Conservation (phyloP, 208 protist species). For the Leishmania guyanensis region DNA sequence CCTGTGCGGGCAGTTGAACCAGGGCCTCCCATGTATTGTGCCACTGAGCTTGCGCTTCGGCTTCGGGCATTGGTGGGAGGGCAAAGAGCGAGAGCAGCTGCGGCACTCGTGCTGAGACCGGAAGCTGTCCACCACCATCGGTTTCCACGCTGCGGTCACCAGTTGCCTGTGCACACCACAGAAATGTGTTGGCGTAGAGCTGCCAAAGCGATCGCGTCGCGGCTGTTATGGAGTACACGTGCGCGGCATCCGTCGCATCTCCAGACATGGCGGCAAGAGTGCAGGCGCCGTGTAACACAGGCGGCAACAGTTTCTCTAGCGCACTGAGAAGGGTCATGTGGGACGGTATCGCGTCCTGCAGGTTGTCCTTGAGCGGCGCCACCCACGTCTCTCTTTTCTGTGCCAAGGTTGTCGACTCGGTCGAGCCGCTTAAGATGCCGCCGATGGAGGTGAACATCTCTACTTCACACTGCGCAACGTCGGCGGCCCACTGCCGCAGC, state of each 20-base stretch:
- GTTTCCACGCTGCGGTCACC: background rate
- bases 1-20: background rate
- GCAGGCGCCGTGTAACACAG: background rate
- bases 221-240: background rate
- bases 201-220: constrained; percentile 5
- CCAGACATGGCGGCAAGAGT: background rate
- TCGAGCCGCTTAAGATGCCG: background rate
- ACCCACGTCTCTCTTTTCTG: background rate
- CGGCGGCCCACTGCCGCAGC: constrained; percentile 3
- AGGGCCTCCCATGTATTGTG: constrained; percentile 1
- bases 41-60: constrained; percentile 5
- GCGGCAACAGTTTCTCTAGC: constrained; percentile 10
- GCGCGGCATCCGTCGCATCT: background rate
- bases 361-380: background rate
- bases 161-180: constrained; percentile 3
- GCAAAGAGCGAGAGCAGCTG: constrained; percentile 16
- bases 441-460: background rate
- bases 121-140: background rate
- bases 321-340: constrained; percentile 5
- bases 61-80: background rate
- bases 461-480: constrained; percentile 10
- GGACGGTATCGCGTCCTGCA: background rate
- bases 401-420: background rate
- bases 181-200: constrained; percentile 10
- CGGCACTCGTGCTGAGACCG: constrained; percentile 14